Percentiles rank a stretch among this genome's conserved stretches.
phyloP scores from a whole-genome alignment of 2,329 filamentous ascomycete genomes.

The Orbilia ellipsospora region DNA sequence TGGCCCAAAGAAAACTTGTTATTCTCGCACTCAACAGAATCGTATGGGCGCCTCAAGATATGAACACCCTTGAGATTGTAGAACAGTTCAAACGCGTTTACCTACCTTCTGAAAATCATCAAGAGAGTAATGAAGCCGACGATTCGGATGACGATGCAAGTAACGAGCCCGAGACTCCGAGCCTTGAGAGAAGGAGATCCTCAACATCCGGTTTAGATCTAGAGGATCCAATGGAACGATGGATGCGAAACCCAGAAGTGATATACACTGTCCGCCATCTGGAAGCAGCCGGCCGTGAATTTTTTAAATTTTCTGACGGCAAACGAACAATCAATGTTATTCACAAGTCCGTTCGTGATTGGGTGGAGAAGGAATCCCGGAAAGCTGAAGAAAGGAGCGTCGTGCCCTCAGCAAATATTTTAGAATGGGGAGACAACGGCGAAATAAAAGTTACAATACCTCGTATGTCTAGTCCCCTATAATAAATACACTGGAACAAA shows the following conservation, averaged over 20 bases:
- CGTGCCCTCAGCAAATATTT: slow-evolving; percentile 6
- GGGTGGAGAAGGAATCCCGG: slow-evolving; percentile 35
- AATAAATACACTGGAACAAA: not conserved
- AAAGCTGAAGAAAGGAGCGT: slow-evolving; percentile 23
- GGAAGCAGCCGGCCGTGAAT: slow-evolving; percentile 29
- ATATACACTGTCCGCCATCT: slow-evolving; percentile 43
- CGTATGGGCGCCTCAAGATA: slow-evolving; percentile 24
- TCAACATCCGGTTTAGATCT: not conserved
- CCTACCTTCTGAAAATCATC: not conserved
- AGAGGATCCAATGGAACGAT: slow-evolving; percentile 13
- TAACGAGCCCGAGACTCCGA: not conserved
- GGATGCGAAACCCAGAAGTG: slow-evolving; percentile 33
- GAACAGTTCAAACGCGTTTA: slow-evolving; percentile 43
- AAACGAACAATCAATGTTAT: slow-evolving; percentile 32
- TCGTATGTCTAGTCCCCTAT: slow-evolving; percentile 15
- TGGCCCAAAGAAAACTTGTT: slow-evolving; percentile 32
- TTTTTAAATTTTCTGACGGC: slow-evolving; percentile 39
- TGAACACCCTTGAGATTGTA: slow-evolving; percentile 37
- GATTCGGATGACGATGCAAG: slow-evolving; percentile 13
- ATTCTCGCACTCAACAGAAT: slow-evolving; percentile 31
- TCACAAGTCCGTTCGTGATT: slow-evolving; percentile 44
- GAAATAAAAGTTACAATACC: slow-evolving; percentile 44
- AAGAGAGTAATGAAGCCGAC: not conserved
- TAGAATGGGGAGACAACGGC: slow-evolving; percentile 24
- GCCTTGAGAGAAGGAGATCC: not conserved